A percentile compares a stretch with the other conserved stretches of the same genome.
Evolutionary conservation across 2,329 filamentous ascomycete genomes (phyloP).

Genomic region (Aspergillus intermedius): DNA sequence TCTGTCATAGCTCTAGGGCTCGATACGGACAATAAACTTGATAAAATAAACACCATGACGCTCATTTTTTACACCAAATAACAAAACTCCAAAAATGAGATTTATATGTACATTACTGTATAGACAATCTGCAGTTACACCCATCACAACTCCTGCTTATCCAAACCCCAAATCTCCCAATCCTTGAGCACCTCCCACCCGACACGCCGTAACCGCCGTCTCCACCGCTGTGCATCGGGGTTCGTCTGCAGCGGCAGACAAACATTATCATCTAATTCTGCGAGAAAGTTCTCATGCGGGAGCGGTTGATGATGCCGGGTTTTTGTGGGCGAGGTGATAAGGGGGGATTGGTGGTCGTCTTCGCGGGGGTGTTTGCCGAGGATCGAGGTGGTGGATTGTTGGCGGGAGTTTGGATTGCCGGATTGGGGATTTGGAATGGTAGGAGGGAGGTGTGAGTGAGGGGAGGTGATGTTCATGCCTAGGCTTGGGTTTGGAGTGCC

Average conservation of each 20-base stretch:
- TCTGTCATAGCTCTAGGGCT: no score
- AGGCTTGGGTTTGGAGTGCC: no score
- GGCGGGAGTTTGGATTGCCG: not conserved
- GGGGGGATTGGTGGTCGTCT: not conserved
- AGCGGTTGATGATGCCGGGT: no score
- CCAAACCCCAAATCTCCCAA: slow-evolving; percentile 41
- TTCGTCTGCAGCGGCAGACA: slow-evolving; percentile 6
- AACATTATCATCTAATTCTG: slow-evolving; percentile 5
- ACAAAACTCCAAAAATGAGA: no score
- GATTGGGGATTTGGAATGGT: not conserved
- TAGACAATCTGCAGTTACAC: no score
- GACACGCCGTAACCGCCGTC: slow-evolving; percentile 29
- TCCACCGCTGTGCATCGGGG: slow-evolving; percentile 21
- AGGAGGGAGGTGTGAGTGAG: not conserved
- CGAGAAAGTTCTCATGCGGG: not conserved
- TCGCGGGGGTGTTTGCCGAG: not conserved
- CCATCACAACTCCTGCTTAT: slow-evolving; percentile 31
- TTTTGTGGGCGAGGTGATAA: not conserved
- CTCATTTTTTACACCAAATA: no score
- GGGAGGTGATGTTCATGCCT: not conserved
- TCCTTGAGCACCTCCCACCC: slow-evolving; percentile 36
- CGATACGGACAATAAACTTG: no score
- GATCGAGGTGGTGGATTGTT: not conserved
- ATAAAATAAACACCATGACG: no score
- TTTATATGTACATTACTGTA: no score